Conservation (phyloP, 345 rosid species). For the Conringia planisiliqua region DNA sequence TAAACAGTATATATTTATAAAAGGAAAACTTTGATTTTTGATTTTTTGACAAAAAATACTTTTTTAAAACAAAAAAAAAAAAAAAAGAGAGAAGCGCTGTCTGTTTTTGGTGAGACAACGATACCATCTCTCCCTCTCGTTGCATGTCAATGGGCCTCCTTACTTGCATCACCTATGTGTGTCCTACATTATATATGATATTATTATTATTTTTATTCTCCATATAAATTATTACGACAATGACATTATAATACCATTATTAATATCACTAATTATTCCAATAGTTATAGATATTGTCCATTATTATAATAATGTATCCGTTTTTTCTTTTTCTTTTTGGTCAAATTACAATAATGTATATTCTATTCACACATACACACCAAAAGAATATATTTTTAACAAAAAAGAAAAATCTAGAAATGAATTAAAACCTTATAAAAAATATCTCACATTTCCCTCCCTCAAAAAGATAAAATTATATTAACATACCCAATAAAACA, state of each 20-base stretch:
- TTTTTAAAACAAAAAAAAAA: neutral
- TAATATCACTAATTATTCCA: conserved; percentile 14
- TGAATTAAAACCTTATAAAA: neutral
- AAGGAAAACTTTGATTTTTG: neutral
- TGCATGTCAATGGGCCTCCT: conserved; percentile 34
- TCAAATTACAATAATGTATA: neutral
- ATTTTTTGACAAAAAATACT: neutral
- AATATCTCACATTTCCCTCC: neutral
- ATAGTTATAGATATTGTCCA: conserved; percentile 18
- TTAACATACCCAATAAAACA: neutral
- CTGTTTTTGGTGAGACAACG: conserved; percentile 32
- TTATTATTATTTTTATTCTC: conserved; percentile 12
- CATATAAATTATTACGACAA: conserved; percentile 31
- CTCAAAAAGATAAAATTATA: neutral
- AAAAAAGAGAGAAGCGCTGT: conserved; percentile 20
- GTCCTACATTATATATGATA: conserved; percentile 23
- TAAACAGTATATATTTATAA: neutral
- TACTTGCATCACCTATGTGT: conserved; percentile 20
- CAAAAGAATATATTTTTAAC: neutral
- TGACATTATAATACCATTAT: conserved; percentile 19
- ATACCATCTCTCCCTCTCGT: conserved; percentile 23
- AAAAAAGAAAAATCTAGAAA: neutral
- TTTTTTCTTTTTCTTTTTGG: no score
- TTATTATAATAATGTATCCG: conserved; percentile 14
- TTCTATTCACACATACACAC: conserved; percentile 16